Evolutionary conservation across 176 grass and related monocot species (phyloP).

Genomic region (Lolium multiflorum): DNA sequence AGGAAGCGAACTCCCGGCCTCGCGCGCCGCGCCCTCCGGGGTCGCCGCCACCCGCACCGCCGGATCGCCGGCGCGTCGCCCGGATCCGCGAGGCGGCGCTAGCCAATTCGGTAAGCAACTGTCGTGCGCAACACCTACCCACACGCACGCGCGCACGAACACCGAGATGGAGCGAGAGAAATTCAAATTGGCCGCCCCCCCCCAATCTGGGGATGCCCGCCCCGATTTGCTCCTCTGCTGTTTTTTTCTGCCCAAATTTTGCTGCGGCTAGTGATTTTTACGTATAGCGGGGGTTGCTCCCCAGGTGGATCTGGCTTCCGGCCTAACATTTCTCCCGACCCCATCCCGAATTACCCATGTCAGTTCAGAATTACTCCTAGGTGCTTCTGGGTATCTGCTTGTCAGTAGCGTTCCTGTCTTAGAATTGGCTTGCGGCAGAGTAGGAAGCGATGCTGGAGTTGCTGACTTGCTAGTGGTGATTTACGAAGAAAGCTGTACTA

Average conservation of each 20-base stretch:
- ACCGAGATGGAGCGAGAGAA: not conserved
- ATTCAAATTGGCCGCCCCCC: not conserved
- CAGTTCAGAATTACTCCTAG: not conserved
- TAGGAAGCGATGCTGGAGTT: constrained; percentile 2
- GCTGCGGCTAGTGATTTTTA: not conserved
- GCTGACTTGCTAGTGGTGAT: not conserved
- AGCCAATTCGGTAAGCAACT: constrained; percentile 17
- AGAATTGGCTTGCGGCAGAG: not conserved
- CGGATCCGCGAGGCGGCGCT: constrained; percentile 25
- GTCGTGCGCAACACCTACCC: not conserved
- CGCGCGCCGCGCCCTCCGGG: not conserved
- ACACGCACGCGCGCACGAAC: not conserved
- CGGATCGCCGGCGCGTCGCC: constrained; percentile 28
- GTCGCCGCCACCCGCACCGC: not conserved
- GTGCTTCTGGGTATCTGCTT: not conserved
- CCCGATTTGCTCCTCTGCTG: not conserved
- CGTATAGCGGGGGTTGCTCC: not conserved
- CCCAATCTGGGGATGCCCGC: not conserved
- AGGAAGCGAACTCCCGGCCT: not conserved
- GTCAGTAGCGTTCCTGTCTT: not conserved
- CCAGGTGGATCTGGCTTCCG: constrained; percentile 30
- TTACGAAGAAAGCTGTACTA: not conserved
- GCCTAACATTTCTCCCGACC: not conserved
- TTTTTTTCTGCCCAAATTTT: not conserved
- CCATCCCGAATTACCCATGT: not conserved